Evolutionary conservation across 495 filamentous ascomycete genomes (phyloP), one percentile per base, ranked within the genome.

Genomic region (Talaromyces trachyspermus): DNA sequence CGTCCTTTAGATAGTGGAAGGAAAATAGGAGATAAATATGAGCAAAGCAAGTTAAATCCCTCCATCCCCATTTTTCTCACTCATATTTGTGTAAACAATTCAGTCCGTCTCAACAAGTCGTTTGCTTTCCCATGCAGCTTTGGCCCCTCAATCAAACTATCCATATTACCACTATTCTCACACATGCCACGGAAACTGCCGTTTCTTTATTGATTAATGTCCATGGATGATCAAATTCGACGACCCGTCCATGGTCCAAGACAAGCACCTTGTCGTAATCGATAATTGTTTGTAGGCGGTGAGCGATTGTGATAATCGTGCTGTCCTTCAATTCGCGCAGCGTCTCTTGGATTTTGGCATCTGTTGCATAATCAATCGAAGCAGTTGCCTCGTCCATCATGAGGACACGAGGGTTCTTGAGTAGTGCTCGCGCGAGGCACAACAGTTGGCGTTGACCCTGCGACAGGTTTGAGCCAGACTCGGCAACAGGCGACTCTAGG

Each of bases 311-410:
- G 58, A 95, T 89, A 61, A 94, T 95, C 9, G 94, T 99, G 66
- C 83, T 89, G 33, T 84, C 82, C 48, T 68, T 71, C 30, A 97
- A 72, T 60, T 95, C 88, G 29, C 88, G 83, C 48, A 99, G 85
- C 0, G 94, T 96, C 47, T 86, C 86, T 63, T 99, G 94, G 59
- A 99, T 97, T 65, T 95, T 95, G 49, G 80, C 70, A 57, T 99
- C 94, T 12, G 92, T 99, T 26, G 81, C 82, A 65, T 97, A 97
- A 72, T 99, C 94, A 60, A 99, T 97, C 1, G 88, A 95, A 0
- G 92, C 94, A 19, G 94, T 99, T 14, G 94, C 94, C 71, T 99
- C 94, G 65, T 99, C 94, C 92, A 99, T 97, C 60, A 99, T 84
- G 3, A 99, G 70, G 14, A 99, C 92, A 35, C 83, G 86, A 0